phyloP scores from a whole-genome alignment of 2,329 filamentous ascomycete species.

The Sclerotinia glacialis region DNA sequence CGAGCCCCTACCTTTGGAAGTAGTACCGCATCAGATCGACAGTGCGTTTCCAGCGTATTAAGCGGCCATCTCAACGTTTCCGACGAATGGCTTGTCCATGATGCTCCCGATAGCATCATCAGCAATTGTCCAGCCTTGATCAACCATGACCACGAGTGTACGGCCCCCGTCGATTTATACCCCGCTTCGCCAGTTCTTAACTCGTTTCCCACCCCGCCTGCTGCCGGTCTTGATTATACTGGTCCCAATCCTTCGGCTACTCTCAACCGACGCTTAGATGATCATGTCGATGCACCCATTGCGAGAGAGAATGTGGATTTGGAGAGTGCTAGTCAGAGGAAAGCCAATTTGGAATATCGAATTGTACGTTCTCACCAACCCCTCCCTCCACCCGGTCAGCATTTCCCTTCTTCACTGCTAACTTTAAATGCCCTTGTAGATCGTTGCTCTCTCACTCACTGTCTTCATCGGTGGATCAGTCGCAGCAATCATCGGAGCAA shows the following conservation, averaged over 20 bases:
- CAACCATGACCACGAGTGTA: background rate
- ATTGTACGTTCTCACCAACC: background rate
- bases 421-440: background rate
- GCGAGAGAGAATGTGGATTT: background rate
- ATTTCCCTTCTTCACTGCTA: background rate
- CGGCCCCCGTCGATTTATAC: background rate
- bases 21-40: background rate
- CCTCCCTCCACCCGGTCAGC: fast-evolving
- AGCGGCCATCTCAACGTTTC: background rate
- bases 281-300: background rate
- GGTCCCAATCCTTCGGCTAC: background rate
- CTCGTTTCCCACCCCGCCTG: background rate
- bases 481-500: background rate
- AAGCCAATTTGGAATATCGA: background rate
- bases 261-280: background rate
- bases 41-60: background rate
- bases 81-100: background rate
- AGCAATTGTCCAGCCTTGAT: background rate
- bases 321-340: background rate
- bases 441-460: background rate
- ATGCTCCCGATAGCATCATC: background rate
- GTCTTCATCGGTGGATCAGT: background rate
- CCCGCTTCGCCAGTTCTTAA: background rate
- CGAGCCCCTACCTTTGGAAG: background rate
- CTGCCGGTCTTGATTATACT: background rate